A percentile compares a stretch with the other conserved stretches of the same genome.
Evolutionary conservation across 768 basidiomycete genomes (phyloP).

Genomic region (Fomitopsis serialis): DNA sequence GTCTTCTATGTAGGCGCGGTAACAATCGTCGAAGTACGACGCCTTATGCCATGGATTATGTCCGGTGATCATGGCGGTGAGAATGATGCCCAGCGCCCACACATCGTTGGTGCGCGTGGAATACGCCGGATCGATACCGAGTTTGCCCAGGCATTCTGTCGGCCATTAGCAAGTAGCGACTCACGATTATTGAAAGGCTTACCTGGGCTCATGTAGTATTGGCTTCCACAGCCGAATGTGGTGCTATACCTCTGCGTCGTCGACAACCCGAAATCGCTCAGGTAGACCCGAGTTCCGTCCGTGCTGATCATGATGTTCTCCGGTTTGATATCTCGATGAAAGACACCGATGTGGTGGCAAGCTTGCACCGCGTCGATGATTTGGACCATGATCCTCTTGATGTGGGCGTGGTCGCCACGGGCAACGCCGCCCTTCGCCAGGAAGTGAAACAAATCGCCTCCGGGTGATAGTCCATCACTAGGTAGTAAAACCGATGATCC

Average conservation of each 20-base stretch:
- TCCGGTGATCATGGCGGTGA: slow-evolving; percentile 43
- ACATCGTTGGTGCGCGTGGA: slow-evolving; percentile 28
- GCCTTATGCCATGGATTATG: slow-evolving; percentile 51
- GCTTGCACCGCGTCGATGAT: slow-evolving; percentile 46
- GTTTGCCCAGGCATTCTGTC: slow-evolving; percentile 23
- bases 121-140: slow-evolving; percentile 30
- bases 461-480: slow-evolving; percentile 14
- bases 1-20: slow-evolving; percentile 38
- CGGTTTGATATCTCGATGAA: slow-evolving; percentile 53
- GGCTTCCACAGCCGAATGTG: slow-evolving; percentile 18
- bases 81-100: slow-evolving; percentile 33
- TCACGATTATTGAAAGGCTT: background rate
- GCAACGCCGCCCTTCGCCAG: slow-evolving; percentile 32
- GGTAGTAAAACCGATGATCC: slow-evolving; percentile 7
- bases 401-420: slow-evolving; percentile 36
- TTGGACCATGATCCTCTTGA: slow-evolving; percentile 44
- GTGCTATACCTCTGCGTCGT: slow-evolving; percentile 11
- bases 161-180: background rate
- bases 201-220: slow-evolving; percentile 24
- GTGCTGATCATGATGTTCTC: slow-evolving; percentile 39
- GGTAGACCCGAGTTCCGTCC: slow-evolving; percentile 32
- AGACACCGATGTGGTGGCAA: slow-evolving; percentile 42
- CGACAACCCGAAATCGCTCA: slow-evolving; percentile 39
- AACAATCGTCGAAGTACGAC: slow-evolving; percentile 41
- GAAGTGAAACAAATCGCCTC: slow-evolving; percentile 39